Conservation (phyloP, 202 grass and related monocot genomes). For the Zoysia matrella region DNA sequence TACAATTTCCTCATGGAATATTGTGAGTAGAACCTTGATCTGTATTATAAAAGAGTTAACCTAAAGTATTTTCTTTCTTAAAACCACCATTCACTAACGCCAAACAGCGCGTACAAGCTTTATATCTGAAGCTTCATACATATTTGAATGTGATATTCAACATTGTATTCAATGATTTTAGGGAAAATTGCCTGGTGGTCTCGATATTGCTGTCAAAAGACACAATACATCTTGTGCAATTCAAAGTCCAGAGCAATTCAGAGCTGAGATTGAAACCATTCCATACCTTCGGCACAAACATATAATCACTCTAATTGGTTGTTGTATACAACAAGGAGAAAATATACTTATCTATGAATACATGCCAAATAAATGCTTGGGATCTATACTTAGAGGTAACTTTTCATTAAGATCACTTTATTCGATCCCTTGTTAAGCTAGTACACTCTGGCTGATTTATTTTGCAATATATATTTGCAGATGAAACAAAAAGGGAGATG, state of each 20-base stretch:
- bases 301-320: constrained; percentile 43
- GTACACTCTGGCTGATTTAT: background rate
- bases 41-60: background rate
- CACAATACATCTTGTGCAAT: background rate
- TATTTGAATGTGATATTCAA: background rate
- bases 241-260: constrained; percentile 32
- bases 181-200: constrained; percentile 33
- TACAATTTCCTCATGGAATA: no score
- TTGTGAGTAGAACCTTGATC: background rate
- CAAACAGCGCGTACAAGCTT: background rate
- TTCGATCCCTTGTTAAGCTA: background rate
- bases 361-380: constrained; percentile 46
- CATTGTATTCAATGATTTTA: background rate
- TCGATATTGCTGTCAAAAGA: constrained; percentile 42
- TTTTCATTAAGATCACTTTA: background rate
- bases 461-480: constrained; percentile 8
- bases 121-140: background rate
- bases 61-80: background rate
- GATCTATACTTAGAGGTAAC: constrained; percentile 3
- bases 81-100: background rate
- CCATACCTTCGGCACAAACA: constrained; percentile 39
- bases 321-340: constrained; percentile 24
- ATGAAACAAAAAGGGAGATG: constrained; percentile 24
- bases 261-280: constrained; percentile 40
- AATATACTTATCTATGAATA: constrained; percentile 45